Evolutionary conservation across 2,329 filamentous ascomycete genomes (phyloP).

Genomic region (Pseudohalonectria lignicola): DNA sequence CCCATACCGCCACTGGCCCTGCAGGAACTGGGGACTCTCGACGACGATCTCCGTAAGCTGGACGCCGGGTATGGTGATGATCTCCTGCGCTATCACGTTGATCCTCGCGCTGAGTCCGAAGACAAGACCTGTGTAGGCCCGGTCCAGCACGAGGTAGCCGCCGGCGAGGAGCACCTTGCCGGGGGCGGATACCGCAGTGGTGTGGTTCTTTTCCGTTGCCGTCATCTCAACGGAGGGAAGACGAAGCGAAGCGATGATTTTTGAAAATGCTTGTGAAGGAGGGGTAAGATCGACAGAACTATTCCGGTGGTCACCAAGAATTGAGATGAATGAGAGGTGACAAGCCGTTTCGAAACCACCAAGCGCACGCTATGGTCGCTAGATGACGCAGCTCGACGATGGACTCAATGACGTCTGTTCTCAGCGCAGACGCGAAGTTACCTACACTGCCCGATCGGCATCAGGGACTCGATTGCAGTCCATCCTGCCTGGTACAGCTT

Average conservation of each 20-base stretch:
- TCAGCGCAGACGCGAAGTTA: no score
- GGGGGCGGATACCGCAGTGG: constrained; percentile 69
- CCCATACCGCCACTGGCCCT: constrained; percentile 80
- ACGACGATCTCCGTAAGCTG: constrained; percentile 67
- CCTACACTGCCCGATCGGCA: no score
- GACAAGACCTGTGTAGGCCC: constrained; percentile 67
- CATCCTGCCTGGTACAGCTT: no score
- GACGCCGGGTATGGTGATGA: constrained; percentile 50
- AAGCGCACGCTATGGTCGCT: no score
- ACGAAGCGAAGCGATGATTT: no score
- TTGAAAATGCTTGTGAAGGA: neutral
- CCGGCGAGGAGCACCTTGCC: constrained; percentile 94
- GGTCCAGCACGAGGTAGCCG: constrained; percentile 89
- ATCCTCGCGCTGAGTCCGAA: constrained; percentile 58
- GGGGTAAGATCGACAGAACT: neutral
- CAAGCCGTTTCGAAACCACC: no score
- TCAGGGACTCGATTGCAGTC: no score
- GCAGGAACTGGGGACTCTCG: constrained; percentile 79
- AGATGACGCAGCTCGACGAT: neutral
- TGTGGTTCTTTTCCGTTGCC: constrained; percentile 15
- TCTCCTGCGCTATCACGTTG: constrained; percentile 49
- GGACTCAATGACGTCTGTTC: no score
- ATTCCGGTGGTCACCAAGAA: neutral
- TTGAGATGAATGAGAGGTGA: neutral
- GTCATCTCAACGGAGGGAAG: no score